phyloP scores from a whole-genome alignment of 1,139 yeast genomes.

The Meyerozyma athensensis region DNA sequence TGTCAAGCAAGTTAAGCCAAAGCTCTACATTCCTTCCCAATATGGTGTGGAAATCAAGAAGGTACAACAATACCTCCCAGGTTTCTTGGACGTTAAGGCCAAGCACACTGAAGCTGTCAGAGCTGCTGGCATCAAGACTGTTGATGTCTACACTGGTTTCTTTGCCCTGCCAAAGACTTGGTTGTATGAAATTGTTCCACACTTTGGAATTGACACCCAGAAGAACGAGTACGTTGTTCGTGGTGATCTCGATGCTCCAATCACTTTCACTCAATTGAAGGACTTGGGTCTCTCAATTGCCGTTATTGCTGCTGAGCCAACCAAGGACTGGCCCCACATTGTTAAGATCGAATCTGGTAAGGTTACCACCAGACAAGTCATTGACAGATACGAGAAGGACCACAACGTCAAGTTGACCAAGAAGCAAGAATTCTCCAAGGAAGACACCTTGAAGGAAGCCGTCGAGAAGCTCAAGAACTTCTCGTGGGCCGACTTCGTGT shows the following conservation, averaged over 20 bases:
- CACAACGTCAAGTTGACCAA: constrained; percentile 34
- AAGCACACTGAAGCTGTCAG: constrained; percentile 38
- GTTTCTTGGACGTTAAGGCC: constrained; percentile 33
- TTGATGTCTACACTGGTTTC: constrained; percentile 40
- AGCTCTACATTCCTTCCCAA: constrained; percentile 58
- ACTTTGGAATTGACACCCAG: constrained; percentile 34
- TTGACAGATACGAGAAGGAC: constrained; percentile 36
- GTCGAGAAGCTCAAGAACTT: constrained; percentile 27
- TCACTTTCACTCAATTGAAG: constrained; percentile 26
- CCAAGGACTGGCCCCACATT: constrained; percentile 40
- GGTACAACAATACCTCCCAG: constrained; percentile 23
- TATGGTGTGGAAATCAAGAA: constrained; percentile 46
- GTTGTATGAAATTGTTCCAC: constrained; percentile 29
- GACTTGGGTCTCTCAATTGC: constrained; percentile 51
- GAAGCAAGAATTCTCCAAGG: constrained; percentile 20
- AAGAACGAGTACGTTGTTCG: constrained; percentile 31
- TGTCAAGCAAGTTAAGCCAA: constrained; percentile 39
- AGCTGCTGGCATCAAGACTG: constrained; percentile 46
- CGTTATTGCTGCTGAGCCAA: constrained; percentile 30
- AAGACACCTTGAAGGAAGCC: constrained; percentile 28
- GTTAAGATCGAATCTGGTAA: constrained; percentile 41
- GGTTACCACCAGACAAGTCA: constrained; percentile 34
- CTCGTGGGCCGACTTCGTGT: constrained; percentile 18
- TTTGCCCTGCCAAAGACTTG: constrained; percentile 41
- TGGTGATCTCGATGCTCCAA: constrained; percentile 36